Evolutionary conservation across 192 early-diverging fungal genomes (phyloP), one percentile per base, ranked within the genome.

Genomic region (Pilobolus umbonatus): DNA sequence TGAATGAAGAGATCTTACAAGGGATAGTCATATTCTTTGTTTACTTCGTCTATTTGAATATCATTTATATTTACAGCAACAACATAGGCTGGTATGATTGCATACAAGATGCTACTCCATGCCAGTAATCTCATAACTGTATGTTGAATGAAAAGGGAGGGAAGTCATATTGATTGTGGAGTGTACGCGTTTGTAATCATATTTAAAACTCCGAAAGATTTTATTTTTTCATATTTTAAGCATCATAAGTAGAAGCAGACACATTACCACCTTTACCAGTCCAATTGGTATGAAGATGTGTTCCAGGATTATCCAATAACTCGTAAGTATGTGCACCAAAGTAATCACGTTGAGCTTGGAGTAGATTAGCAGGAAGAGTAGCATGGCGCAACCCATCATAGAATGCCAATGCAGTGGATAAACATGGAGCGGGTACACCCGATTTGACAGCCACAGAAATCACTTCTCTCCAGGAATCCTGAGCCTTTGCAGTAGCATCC

Each of bases 291-390:
- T 98, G 95, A 11, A 49, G 7, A 34, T 61, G 60, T 10, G 30
- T 61, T 40, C 89, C 90, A 42, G 86, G 85, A 67, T 75, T 74
- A 67, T 70, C 80, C 62, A 91, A 77, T 25, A 88, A 80, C 81
- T 95, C 90, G 74, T 93, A 97, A 17, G 93, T 94, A 80, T 97
- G 95, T 21, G 95, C 95, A 62, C 94, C 96, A 84, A 98, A 98
- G 86, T 93, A 98, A 75, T 98, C 96, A 75, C 96, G 88, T 78
- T 90, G 91, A 32, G 94, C 96, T 81, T 96, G 96, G 49, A 98
- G 75, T 71, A 98, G 77, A 89, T 96, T 96, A 67, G 96, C 96
- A 29, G 94, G 92, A 38, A 96, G 80, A 32, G 78, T 76, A 29
- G 86, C 89, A 54, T 87, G 84, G 71, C 96, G 89, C 81, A 95